Percentiles rank a stretch among this genome's conserved stretches.
phyloP scores from a whole-genome alignment of 306 rosid species.

The Gleditsia sinensis region DNA sequence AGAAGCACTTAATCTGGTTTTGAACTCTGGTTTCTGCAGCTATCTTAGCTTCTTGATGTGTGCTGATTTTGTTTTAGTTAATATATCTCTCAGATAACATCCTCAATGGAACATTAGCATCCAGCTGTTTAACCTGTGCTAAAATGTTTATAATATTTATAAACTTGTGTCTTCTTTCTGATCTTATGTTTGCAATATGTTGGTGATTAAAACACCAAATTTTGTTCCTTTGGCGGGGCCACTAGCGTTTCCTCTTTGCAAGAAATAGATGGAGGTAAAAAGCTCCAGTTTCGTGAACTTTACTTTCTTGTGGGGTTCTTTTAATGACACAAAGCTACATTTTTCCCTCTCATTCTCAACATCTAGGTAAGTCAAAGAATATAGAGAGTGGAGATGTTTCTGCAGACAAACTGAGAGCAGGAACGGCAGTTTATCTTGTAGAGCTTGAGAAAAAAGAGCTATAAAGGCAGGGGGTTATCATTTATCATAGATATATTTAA shows the following conservation, averaged over 20 bases:
- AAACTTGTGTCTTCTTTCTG: not conserved
- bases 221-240: conserved; percentile 44
- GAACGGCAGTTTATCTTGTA: conserved; percentile 74
- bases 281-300: not conserved
- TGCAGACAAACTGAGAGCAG: conserved; percentile 46
- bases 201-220: conserved; percentile 14
- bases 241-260: conserved; percentile 11
- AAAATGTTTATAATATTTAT: not conserved
- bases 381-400: conserved; percentile 43
- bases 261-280: conserved; percentile 49
- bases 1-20: conserved; percentile 8
- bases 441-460: conserved; percentile 78
- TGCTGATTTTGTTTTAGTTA: not conserved
- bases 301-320: not conserved
- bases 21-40: too few relatives aligned
- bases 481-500: not conserved
- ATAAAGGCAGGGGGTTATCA: conserved; percentile 58
- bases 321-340: not conserved
- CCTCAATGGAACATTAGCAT: not conserved
- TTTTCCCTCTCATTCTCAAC: not conserved
- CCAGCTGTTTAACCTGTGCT: not conserved
- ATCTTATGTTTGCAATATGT: not conserved
- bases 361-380: conserved; percentile 46
- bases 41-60: not conserved
- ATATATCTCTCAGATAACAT: not conserved